These are phyloP conservation scores for Periconia sp. DNA, from an alignment of 2,329 filamentous ascomycete genomes.

Conservation along the genomic window DNA sequence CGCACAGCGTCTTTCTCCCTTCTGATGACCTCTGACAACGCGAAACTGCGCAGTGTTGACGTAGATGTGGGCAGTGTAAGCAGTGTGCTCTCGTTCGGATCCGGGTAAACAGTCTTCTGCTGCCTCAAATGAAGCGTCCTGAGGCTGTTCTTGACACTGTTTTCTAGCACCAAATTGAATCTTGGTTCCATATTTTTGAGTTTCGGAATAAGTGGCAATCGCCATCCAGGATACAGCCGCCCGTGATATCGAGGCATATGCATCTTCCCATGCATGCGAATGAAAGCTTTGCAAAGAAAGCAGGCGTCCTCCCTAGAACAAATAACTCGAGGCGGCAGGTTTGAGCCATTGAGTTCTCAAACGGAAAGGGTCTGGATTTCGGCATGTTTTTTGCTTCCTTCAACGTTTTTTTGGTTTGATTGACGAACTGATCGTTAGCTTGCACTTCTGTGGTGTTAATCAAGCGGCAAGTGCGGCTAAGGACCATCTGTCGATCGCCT, in stretches of 20 bases:
- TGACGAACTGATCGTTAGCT: no score
- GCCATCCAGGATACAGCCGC: constrained; percentile 51
- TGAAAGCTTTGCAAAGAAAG: constrained; percentile 54
- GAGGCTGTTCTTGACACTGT: neutral
- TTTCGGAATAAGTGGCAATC: constrained; percentile 36
- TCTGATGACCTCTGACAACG: no score
- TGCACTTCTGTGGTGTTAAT: no score
- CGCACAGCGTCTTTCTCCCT: no score
- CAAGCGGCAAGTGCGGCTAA: no score
- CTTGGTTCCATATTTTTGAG: constrained; percentile 5
- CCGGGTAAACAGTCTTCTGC: constrained; percentile 13
- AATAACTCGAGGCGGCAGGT: constrained; percentile 43
- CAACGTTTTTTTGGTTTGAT: no score
- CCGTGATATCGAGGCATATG: constrained; percentile 48
- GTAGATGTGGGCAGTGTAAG: constrained; percentile 11
- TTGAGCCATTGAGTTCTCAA: no score
- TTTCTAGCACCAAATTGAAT: constrained; percentile 10
- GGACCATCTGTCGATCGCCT: no score
- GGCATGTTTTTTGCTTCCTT: no score
- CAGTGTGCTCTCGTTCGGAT: constrained; percentile 19
- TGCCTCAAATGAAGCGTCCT: constrained; percentile 1
- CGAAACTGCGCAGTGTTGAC: constrained; percentile 10
- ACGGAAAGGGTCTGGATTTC: no score
- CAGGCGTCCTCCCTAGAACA: constrained; percentile 55
- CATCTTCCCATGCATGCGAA: constrained; percentile 46